A percentile compares a stretch with the other conserved stretches of the same genome.
phyloP scores from a whole-genome alignment of 176 grass and related monocot genomes.

The Thalia dealbata region DNA sequence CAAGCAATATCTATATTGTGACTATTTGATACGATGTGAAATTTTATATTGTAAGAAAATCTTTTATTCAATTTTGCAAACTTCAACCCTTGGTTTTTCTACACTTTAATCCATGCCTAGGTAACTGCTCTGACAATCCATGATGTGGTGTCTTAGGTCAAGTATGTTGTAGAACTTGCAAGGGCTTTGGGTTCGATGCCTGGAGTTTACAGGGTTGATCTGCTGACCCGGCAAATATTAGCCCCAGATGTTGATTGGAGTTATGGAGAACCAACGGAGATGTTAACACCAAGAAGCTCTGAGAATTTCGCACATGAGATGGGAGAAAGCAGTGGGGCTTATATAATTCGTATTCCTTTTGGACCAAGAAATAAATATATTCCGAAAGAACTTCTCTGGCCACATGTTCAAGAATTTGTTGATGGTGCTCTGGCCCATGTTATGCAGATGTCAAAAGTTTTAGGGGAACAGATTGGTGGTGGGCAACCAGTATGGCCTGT shows the following conservation, averaged over 20 bases:
- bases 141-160: conserved; percentile 47
- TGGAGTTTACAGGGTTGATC: conserved; percentile 73
- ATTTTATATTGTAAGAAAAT: neutral
- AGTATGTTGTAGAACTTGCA: conserved; percentile 81
- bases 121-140: neutral
- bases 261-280: conserved; percentile 57
- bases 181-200: conserved; percentile 68
- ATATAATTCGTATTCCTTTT: conserved; percentile 70
- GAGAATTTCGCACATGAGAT: conserved; percentile 53
- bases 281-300: conserved; percentile 41
- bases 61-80: neutral
- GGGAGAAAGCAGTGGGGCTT: conserved; percentile 60
- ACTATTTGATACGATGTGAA: too few species aligned
- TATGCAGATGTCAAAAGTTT: conserved; percentile 52
- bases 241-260: conserved; percentile 65
- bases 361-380: conserved; percentile 73
- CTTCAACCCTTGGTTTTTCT: neutral
- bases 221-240: conserved; percentile 60
- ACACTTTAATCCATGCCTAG: neutral
- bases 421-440: conserved; percentile 62
- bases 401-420: conserved; percentile 80
- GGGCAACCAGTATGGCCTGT: conserved; percentile 55
- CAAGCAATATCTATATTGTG: too few species aligned
- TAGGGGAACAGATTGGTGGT: conserved; percentile 52
- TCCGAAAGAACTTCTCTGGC: conserved; percentile 61